A percentile compares a stretch with the other conserved stretches of the same genome.
These are phyloP conservation scores for Serendipita sp. DNA, from an alignment of 768 basidiomycete species.

Conservation along the genomic window DNA sequence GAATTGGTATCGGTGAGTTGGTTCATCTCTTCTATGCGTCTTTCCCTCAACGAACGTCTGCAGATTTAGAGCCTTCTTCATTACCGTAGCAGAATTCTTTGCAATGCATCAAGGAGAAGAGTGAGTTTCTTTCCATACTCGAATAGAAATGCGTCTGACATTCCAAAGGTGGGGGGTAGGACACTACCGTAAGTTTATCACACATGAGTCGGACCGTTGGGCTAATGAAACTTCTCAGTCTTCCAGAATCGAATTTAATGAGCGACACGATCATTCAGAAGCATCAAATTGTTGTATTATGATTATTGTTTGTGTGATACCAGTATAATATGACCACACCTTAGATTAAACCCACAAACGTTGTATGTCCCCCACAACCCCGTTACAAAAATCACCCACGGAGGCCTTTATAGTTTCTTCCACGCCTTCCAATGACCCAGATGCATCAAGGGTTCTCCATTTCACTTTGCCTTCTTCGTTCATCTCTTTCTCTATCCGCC, in stretches of 20 bases:
- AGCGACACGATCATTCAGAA: no score
- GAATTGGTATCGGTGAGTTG: slow-evolving; percentile 35
- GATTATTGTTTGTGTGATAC: no score
- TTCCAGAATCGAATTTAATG: background rate
- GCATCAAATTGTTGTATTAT: no score
- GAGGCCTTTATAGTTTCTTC: slow-evolving; percentile 37
- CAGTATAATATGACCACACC: no score
- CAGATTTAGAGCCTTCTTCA: slow-evolving; percentile 55
- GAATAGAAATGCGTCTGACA: background rate
- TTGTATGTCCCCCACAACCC: slow-evolving; percentile 27
- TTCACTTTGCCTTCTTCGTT: slow-evolving; percentile 10
- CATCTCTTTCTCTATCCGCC: slow-evolving; percentile 39
- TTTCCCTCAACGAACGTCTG: background rate
- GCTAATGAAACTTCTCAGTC: background rate
- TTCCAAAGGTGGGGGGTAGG: slow-evolving; percentile 38
- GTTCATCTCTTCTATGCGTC: background rate
- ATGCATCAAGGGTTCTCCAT: slow-evolving; percentile 50
- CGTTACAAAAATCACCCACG: slow-evolving; percentile 28
- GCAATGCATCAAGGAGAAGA: slow-evolving; percentile 42
- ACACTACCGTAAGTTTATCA: slow-evolving; percentile 22
- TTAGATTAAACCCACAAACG: slow-evolving; percentile 29
- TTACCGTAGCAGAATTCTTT: slow-evolving; percentile 57
- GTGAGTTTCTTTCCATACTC: slow-evolving; percentile 24
- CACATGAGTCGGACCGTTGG: background rate
- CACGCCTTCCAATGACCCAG: slow-evolving; percentile 32